Evolutionary conservation across 169 alveolate species (phyloP).

Genomic region (Babesia bigemina): DNA sequence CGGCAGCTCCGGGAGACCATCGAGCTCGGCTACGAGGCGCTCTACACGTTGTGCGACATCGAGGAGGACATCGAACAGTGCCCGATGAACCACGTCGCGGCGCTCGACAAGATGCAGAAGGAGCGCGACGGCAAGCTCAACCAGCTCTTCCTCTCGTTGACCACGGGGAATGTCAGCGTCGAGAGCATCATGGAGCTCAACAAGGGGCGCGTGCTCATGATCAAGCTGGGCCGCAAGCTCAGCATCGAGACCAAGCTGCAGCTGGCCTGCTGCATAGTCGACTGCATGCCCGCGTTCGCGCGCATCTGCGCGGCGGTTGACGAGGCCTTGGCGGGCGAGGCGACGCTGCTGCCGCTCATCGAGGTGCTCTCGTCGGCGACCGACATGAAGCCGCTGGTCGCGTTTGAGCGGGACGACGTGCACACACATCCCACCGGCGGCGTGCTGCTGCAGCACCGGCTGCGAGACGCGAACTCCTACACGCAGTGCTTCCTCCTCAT

Average conservation of each 20-base stretch:
- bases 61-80: slow-evolving; percentile 69
- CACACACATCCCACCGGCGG: neutral
- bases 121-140: slow-evolving; percentile 60
- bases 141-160: slow-evolving; percentile 44
- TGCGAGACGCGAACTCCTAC: slow-evolving; percentile 33
- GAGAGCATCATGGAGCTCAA: slow-evolving; percentile 47
- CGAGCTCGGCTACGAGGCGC: slow-evolving; percentile 60
- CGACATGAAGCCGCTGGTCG: slow-evolving; percentile 53
- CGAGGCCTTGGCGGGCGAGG: slow-evolving; percentile 19
- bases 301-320: slow-evolving; percentile 49
- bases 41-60: slow-evolving; percentile 59
- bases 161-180: slow-evolving; percentile 29
- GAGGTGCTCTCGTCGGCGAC: slow-evolving; percentile 20
- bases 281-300: slow-evolving; percentile 12
- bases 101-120: slow-evolving; percentile 68
- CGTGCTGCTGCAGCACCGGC: slow-evolving; percentile 17
- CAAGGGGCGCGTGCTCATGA: slow-evolving; percentile 57
- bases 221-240: slow-evolving; percentile 61
- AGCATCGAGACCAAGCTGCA: slow-evolving; percentile 62
- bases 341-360: slow-evolving; percentile 13
- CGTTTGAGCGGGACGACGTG: slow-evolving; percentile 33
- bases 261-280: slow-evolving; percentile 40
- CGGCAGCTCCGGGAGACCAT: slow-evolving; percentile 45
- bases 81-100: slow-evolving; percentile 73
- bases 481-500: slow-evolving; percentile 48